A percentile compares a stretch with the other conserved stretches of the same genome.
Evolutionary conservation across 75 land plant genomes (phyloP).

Genomic region (Picea sitchensis): DNA sequence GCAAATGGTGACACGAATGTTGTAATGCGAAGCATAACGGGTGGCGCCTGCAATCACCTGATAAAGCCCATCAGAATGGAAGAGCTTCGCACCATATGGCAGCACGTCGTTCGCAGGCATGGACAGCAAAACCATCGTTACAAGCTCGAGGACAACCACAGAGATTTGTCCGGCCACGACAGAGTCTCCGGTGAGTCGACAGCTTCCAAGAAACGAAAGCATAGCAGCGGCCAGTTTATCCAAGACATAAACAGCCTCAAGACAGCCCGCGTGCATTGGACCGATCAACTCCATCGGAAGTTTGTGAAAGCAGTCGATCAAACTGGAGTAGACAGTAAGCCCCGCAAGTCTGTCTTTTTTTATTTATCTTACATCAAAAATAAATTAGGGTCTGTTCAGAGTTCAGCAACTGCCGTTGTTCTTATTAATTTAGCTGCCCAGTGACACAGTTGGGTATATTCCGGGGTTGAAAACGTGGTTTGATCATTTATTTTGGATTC

Average conservation of each 20-base stretch:
- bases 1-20: slow-evolving; percentile 90
- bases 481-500: no score
- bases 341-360: no score
- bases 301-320: slow-evolving; percentile 25
- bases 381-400: no score
- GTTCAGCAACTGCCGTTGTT: no score
- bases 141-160: background rate
- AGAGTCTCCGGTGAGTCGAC: no score
- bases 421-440: no score
- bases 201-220: no score
- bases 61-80: slow-evolving; percentile 94
- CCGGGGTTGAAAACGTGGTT: no score
- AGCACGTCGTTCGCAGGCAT: slow-evolving; percentile 78
- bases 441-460: no score
- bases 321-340: slow-evolving; percentile 25
- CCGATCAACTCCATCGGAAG: slow-evolving; percentile 21
- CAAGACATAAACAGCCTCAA: slow-evolving; percentile 20
- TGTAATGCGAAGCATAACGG: slow-evolving; percentile 95
- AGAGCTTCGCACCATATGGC: slow-evolving; percentile 96
- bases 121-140: background rate
- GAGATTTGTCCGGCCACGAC: background rate
- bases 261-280: slow-evolving; percentile 28
- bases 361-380: no score
- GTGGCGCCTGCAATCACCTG: slow-evolving; percentile 96
- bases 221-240: background rate